Base-by-base conservation (phyloP, 768 basidiomycete genomes). In the Mycena albidolilacea region DNA sequence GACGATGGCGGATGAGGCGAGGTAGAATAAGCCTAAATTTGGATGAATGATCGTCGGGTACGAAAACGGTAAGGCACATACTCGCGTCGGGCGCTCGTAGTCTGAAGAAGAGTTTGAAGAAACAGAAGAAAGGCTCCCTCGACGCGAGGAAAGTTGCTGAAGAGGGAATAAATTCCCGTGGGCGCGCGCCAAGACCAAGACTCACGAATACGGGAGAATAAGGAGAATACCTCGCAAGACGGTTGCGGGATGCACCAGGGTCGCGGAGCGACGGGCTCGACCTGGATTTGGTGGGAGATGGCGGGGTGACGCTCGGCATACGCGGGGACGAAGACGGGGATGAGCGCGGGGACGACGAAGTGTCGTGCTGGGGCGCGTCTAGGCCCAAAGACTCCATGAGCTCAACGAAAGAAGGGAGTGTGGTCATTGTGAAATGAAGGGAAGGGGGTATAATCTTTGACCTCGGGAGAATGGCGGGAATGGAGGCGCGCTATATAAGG, bases 361-460 rank as follows among this genome's bases (percentile, higher is more conserved):
- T 84, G 35, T 86, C 84, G 74, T 72, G 75, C 77, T 76, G 82
- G 59, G 83, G 77, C 35, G 80, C 75, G 75, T 93, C 90, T 81
- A 95, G 86, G 75, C 93, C 95, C 76, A 96, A 86, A 72, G 95
- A 90, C 74, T 90, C 90, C 93, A 96, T 94, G 80, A 96, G 92
- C 84, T 95, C 91, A 70, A 94, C 91, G 81, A 96, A 96, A 69
- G 95, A 95, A 79, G 95, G 95, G 77, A 95, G 91, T 78, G 93
- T 82, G 80, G 92, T 85, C 92, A 92, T 94, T 78, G 79, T 78
- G 64, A 72, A 74, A 76, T 79, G 72, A 79, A 76, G 77, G 75
- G 77, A 77, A 64, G 74, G 77, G 80, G 81, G 79, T 81, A 81
- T 82, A 83, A 69, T 70, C 43, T 73, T 74, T 77, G 79, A 77